Conservation (phyloP, 225 moss, liverwort and hornwort species). For the Marchantia paleacea region DNA sequence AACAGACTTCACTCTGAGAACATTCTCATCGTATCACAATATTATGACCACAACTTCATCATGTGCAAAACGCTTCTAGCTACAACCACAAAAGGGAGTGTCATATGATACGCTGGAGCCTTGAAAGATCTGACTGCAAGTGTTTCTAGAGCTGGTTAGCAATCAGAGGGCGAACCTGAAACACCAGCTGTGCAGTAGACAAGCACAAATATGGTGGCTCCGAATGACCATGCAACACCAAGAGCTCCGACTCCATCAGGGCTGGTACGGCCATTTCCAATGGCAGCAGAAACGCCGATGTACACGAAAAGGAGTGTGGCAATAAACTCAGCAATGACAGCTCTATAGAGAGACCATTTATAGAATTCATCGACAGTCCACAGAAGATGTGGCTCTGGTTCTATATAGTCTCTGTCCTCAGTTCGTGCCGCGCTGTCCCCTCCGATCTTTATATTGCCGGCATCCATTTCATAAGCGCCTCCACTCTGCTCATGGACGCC, state of each 20-base stretch:
- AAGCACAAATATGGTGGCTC: slow-evolving; percentile 33
- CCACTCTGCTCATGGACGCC: neutral
- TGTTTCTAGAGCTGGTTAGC: neutral
- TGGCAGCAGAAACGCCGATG: slow-evolving; percentile 26
- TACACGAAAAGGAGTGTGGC: slow-evolving; percentile 39
- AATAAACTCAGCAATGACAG: slow-evolving; percentile 38
- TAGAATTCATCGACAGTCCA: slow-evolving; percentile 27
- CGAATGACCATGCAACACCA: slow-evolving; percentile 35
- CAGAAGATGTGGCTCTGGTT: slow-evolving; percentile 21
- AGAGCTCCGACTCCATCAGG: slow-evolving; percentile 26
- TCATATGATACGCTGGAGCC: too few relatives aligned
- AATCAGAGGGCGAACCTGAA: slow-evolving; percentile 22
- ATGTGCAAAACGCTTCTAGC: too few relatives aligned
- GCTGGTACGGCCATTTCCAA: slow-evolving; percentile 16
- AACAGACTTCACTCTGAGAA: too few relatives aligned
- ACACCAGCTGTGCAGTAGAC: slow-evolving; percentile 37
- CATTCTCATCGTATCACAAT: too few relatives aligned
- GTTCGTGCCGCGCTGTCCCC: neutral
- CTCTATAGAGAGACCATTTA: slow-evolving; percentile 37
- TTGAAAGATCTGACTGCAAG: too few relatives aligned
- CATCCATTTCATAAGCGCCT: neutral
- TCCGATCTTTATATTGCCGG: neutral
- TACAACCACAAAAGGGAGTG: too few relatives aligned
- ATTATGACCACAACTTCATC: too few relatives aligned
- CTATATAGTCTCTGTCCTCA: slow-evolving; percentile 15